phyloP scores from a whole-genome alignment of 768 basidiomycete genomes.

The Tulasnella sp. region DNA sequence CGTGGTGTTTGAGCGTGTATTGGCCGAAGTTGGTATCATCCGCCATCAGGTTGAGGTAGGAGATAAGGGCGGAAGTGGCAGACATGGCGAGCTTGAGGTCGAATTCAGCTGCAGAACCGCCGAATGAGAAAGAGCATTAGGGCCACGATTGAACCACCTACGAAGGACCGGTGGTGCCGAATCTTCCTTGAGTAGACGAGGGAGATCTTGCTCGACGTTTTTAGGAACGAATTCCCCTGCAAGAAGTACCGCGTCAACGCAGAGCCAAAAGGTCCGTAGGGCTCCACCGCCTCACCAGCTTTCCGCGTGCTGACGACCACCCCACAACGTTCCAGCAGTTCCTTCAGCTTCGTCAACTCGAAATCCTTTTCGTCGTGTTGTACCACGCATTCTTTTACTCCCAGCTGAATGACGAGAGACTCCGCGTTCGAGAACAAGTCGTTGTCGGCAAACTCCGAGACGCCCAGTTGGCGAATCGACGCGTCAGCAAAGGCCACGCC shows the following conservation, averaged over 20 bases:
- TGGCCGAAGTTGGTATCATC: conserved; percentile 75
- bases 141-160: not conserved
- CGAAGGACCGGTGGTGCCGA: conserved; percentile 36
- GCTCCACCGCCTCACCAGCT: conserved; percentile 56
- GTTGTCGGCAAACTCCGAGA: conserved; percentile 89
- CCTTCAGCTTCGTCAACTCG: conserved; percentile 81
- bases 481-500: conserved; percentile 89
- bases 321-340: conserved; percentile 83
- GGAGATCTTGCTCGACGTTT: conserved; percentile 75
- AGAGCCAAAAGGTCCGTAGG: not conserved
- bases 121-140: not conserved
- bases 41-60: conserved; percentile 73
- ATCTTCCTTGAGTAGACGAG: conserved; percentile 57
- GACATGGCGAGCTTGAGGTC: conserved; percentile 72
- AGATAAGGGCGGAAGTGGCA: conserved; percentile 74
- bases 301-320: conserved; percentile 89
- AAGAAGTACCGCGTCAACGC: not conserved
- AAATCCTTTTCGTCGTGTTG: conserved; percentile 59
- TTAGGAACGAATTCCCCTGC: conserved; percentile 80
- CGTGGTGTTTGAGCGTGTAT: conserved; percentile 80
- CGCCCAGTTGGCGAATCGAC: conserved; percentile 76
- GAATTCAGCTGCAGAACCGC: conserved; percentile 60
- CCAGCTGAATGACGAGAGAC: conserved; percentile 93
- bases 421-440: conserved; percentile 95
- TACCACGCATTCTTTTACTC: conserved; percentile 94